Evolutionary conservation across 352 stramenopile species (phyloP), one percentile per base, ranked within the genome.

Genomic region (Globisporangium megalacanthum): DNA sequence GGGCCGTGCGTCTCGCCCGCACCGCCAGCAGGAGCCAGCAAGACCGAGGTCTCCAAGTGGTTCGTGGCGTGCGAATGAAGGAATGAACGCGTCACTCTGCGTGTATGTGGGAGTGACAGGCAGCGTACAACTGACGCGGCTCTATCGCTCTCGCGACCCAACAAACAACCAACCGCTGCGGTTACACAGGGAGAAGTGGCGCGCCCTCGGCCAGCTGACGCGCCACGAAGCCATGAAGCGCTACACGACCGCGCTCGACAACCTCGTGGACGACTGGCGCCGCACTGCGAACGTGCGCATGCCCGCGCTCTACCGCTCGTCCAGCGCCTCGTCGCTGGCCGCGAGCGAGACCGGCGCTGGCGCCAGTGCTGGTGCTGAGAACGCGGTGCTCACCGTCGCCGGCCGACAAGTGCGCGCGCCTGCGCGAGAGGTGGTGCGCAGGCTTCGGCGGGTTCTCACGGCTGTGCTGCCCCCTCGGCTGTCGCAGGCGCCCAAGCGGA

Each of bases 211-310:
- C n/a, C 51, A 52, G 13, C 84, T 86, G 74, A 86, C 75, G 7
- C 76, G 73, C 22, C 79, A 90, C 44, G 77, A 89, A 54, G 83
- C 83, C 58, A 94, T 90, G 83, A 83, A 84, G 55, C 65, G 71
- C 13, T 94, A 92, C 68, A 90, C 75, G 10, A 82, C 71, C 17
- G 73, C 68, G 36, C 70, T 94, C 19, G 83, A 94, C 58, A 89
- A 88, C 54, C 61, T 92, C 19, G 81, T 94, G 57, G 81, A 94
- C 57, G 79, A 89, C 62, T 94, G 81, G 81, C 73, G 81, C 36
- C 80, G 79, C 53, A 86, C 70, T 20, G 71, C 79, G 5, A 82
- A 68, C 49, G 35, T 82, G 19, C 68, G 70, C 49, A 72, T 47
- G 36, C 36, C 52, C 6, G 55, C 46, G 8, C 51, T 67, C 19